Percentiles rank a stretch among this genome's conserved stretches.
Conservation (phyloP, 2,329 filamentous ascomycete genomes). For the Orbilia ellipsospora region DNA sequence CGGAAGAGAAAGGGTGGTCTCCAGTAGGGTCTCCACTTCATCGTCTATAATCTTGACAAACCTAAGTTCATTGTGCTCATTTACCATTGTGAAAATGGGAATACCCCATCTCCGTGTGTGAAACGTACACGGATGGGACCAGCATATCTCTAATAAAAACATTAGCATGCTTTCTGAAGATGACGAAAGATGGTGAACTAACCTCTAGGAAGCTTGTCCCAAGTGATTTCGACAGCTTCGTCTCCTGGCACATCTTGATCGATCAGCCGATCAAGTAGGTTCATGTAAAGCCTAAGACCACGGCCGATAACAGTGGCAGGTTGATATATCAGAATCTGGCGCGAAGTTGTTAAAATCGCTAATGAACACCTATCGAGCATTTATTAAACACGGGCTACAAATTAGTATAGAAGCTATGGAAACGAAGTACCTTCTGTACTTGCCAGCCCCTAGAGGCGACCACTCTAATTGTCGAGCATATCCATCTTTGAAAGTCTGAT, state of each 20-base stretch:
- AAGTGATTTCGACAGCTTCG: slow-evolving; percentile 38
- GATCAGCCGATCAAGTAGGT: slow-evolving; percentile 39
- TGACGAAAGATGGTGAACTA: not conserved
- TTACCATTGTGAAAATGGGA: slow-evolving; percentile 45
- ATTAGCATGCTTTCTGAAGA: not conserved
- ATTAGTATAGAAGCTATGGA: not conserved
- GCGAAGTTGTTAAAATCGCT: slow-evolving; percentile 39
- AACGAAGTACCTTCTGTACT: slow-evolving; percentile 23
- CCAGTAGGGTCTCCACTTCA: slow-evolving; percentile 38
- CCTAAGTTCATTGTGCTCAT: slow-evolving; percentile 36
- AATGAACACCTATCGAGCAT: slow-evolving; percentile 14
- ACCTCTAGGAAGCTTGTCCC: slow-evolving; percentile 53
- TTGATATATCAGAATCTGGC: slow-evolving; percentile 48
- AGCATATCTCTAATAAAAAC: slow-evolving; percentile 35
- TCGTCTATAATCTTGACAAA: slow-evolving; percentile 43
- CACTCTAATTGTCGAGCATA: slow-evolving; percentile 48
- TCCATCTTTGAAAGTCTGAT: slow-evolving; percentile 51
- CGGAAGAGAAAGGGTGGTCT: slow-evolving; percentile 2
- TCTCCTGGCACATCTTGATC: slow-evolving; percentile 50
- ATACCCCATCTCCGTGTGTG: slow-evolving; percentile 40
- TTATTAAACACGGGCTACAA: not conserved
- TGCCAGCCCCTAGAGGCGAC: slow-evolving; percentile 49
- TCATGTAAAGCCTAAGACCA: slow-evolving; percentile 44
- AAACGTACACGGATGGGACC: slow-evolving; percentile 46
- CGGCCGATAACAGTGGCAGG: slow-evolving; percentile 44